Base-by-base conservation (phyloP, 495 filamentous ascomycete genomes). In the Durotheca rogersii region DNA sequence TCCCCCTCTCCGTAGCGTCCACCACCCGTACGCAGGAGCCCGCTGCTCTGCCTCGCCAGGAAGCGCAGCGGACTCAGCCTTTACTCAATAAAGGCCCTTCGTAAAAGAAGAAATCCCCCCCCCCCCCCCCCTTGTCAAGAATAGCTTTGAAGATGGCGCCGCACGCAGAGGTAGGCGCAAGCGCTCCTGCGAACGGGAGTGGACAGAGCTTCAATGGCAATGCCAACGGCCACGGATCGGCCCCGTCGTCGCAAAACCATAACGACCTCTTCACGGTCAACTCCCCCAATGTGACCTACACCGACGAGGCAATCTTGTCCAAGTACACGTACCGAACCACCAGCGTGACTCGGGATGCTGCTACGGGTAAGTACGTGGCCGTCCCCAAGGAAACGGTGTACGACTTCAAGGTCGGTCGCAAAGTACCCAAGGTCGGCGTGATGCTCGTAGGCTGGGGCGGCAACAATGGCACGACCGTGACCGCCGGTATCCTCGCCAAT, bases 361-460 rank as follows among this genome's bases (percentile, higher is more conserved):
- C 80, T 56, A 79, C 87, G 65, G 89, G 89, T 69, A 86, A 88
- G 69, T 83, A 85, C 67, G 81, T 90, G 39, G 93, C 88, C 50
- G 83, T 81, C 33, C 93, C 93, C 58, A 88, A 89, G 77, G 85
- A 95, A 72, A 90, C 85, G 48, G 73, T 84, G 57, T 97, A 97
- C 71, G 83, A 96, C 76, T 97, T 98, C 88, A 95, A 95, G 81
- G 87, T 93, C 64, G 87, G 95, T 65, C 89, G 90, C 66, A 88
- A 89, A 69, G 81, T 96, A 31, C 88, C 88, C 70, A 96, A 95
- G 80, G 79, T 89, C 51, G 93, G 93, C 64, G 78, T 95, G 76
- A 96, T 98, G 93, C 81, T 98, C 64, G 94, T 97, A 53, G 93
- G 93, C 52, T 93, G 84, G 88, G 93, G 93, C 73, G 93, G 93